Evolutionary conservation across 441 rosid genomes (phyloP), one percentile per base, ranked within the genome.

Genomic region (Manihot esculenta): DNA sequence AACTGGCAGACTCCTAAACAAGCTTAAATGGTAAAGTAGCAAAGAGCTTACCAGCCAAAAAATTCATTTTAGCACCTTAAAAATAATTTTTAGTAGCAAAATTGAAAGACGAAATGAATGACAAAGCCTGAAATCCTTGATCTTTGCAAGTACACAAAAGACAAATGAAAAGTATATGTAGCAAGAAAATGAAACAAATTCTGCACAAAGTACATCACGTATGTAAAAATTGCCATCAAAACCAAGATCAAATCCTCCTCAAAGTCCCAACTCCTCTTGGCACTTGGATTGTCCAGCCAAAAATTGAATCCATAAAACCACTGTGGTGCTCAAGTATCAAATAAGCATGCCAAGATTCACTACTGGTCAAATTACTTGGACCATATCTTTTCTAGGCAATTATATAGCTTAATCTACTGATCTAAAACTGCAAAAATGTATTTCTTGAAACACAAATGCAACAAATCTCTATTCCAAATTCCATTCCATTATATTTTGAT

Each of bases 171-270:
- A 12, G 12, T 1, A 15, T 64, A 13, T 21, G n/a, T 51, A 47
- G 10, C 7, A 5, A 33, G 15, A 4, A 59, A 59, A 33, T 30
- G 21, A 1, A 59, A 8, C 10, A 30, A 30, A 1, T 5, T 14
- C 27, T 38, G 9, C 48, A 41, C 23, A n/a, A 47, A 64, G 50
- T 44, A 6, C 54, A 14, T 54, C 7, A 33, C 44, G 18, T 13
- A 47, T n/a, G 68, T 11, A 41, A 66, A 53, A 38, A n/a, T 21
- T 53, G 62, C 71, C 48, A 55, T 23, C 18, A 55, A 57, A 33
- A 15, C 11, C 53, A 4, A 56, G 1, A 68, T 56, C 50, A 54
- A 67, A 66, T 33, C 21, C n/a, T 30, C 59, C 30, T 4, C 12
- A 33, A n/a, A n/a, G 38, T 4, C 17, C n/a, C 27, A 48, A 30